Evolutionary conservation across 1,139 yeast species (phyloP).

Genomic region (Suhomyces chickasaworum): DNA sequence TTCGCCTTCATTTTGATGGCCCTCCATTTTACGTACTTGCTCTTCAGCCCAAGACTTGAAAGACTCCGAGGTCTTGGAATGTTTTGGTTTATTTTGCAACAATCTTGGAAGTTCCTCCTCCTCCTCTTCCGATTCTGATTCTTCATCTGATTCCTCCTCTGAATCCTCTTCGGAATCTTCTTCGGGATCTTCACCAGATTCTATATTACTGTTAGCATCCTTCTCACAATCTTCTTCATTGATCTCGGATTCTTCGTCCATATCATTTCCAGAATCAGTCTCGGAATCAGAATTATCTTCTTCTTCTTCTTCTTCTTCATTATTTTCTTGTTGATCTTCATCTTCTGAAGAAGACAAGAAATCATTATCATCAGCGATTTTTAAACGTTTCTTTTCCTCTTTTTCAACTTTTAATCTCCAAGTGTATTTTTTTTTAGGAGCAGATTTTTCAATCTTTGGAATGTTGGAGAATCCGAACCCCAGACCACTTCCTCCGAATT

Average conservation of each 20-base stretch:
- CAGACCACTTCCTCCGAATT: constrained; percentile 57
- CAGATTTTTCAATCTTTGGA: constrained; percentile 44
- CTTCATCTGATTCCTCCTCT: constrained; percentile 25
- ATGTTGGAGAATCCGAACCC: constrained; percentile 73
- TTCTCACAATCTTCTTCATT: not conserved
- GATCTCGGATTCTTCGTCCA: constrained; percentile 19
- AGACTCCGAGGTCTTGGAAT: constrained; percentile 44
- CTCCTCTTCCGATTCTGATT: constrained; percentile 22
- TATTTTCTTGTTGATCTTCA: constrained; percentile 40
- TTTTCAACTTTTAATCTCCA: constrained; percentile 45
- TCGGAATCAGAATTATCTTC: constrained; percentile 15
- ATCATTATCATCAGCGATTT: constrained; percentile 44
- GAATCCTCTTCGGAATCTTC: constrained; percentile 42
- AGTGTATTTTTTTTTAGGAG: constrained; percentile 40
- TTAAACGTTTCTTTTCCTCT: constrained; percentile 37
- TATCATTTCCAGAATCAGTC: constrained; percentile 20
- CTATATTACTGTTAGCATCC: constrained; percentile 23
- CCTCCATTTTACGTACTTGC: constrained; percentile 60
- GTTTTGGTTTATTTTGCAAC: constrained; percentile 43
- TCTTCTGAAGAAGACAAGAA: constrained; percentile 33
- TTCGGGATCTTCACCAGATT: constrained; percentile 29
- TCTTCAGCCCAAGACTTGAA: constrained; percentile 65
- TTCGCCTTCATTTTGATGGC: constrained; percentile 48
- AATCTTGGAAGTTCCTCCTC: constrained; percentile 36
- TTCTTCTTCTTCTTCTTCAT: constrained; percentile 21